Evolutionary conservation across 2,329 filamentous ascomycete species (phyloP), one percentile per base, ranked within the genome.

Genomic region (Ambrosiella xylebori): DNA sequence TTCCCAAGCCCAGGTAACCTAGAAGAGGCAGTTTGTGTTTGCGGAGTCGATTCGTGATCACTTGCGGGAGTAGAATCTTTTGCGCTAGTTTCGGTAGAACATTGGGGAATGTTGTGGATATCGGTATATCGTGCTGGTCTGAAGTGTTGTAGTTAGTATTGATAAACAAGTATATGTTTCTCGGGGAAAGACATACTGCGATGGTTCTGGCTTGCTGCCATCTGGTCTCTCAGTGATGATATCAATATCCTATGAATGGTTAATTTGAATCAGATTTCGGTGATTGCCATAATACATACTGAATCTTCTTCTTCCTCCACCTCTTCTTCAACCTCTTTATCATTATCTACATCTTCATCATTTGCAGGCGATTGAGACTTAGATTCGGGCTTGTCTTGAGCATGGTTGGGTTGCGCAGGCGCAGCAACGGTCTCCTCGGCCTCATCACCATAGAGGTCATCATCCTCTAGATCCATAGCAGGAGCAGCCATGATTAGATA

Each of bases 141-240:
- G 61, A 15, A 37, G 1, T 12, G 3, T n/a, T 7, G 37, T 39
- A 15, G n/a, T 60, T 52, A 50, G 53, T 49, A 3, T 19, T 15
- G 13, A 37, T 37, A 1, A 12, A 41, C 37, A 15, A 38, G 40
- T 11, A 6, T 39, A 1, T 11, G 53, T 17, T 15, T 9, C 11
- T 36, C 15, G 19, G 13, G 11, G 41, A 11, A 15, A 39, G 45
- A 70, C 79, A 63, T 71, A 82, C 80, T 74, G 70, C 62, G 79
- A 76, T 56, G 80, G 77, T 56, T 76, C 74, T 58, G 80, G 73
- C 61, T 79, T 81, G 58, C 76, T 74, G 65, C 79, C 79, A 64
- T 84, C 81, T 71, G 82, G 83, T 60, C 79, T 74, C 66, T 84
- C 81, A 17, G 78, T 84, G 64, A 84, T 81, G 64, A 84, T 84